phyloP scores from a whole-genome alignment of 352 stramenopile genomes.

The Pythium monospermum region DNA sequence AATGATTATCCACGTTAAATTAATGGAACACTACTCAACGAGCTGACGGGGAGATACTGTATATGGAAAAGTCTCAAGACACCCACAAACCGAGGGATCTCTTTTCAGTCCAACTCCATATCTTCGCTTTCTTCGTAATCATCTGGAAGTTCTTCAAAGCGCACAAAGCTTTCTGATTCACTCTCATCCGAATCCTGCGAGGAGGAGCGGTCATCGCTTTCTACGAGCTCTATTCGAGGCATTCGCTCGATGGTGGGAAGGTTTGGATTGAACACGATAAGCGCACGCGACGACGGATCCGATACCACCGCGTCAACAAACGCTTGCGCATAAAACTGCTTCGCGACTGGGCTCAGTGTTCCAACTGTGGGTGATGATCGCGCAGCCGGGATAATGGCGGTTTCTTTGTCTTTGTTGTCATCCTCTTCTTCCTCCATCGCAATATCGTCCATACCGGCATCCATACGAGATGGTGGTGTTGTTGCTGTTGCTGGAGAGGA shows the following conservation, averaged over 20 bases:
- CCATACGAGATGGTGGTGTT: neutral
- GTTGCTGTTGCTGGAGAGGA: conserved; percentile 25
- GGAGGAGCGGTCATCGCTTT: conserved; percentile 43
- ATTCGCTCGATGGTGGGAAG: conserved; percentile 10
- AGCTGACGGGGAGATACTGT: too few species aligned
- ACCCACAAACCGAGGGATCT: too few species aligned
- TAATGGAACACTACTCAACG: too few species aligned
- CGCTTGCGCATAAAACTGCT: conserved; percentile 14
- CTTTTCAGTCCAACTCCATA: conserved; percentile 77
- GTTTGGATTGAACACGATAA: conserved; percentile 59
- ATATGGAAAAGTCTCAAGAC: too few species aligned
- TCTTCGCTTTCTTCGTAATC: conserved; percentile 49
- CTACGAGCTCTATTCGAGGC: conserved; percentile 50
- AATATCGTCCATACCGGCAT: conserved; percentile 15
- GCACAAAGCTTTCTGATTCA: conserved; percentile 39
- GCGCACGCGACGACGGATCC: conserved; percentile 22
- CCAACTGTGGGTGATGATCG: neutral
- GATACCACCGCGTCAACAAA: conserved; percentile 18
- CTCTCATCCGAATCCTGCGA: too few species aligned
- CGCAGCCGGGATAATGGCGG: neutral
- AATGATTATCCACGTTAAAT: too few species aligned
- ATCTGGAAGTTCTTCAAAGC: conserved; percentile 65
- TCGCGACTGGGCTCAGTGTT: neutral
- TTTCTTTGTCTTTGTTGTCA: conserved; percentile 5
- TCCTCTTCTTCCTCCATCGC: conserved; percentile 36